These are phyloP conservation scores for Sherardia arvensis DNA, from an alignment of 257 asterid genomes.

Conservation along the genomic window DNA sequence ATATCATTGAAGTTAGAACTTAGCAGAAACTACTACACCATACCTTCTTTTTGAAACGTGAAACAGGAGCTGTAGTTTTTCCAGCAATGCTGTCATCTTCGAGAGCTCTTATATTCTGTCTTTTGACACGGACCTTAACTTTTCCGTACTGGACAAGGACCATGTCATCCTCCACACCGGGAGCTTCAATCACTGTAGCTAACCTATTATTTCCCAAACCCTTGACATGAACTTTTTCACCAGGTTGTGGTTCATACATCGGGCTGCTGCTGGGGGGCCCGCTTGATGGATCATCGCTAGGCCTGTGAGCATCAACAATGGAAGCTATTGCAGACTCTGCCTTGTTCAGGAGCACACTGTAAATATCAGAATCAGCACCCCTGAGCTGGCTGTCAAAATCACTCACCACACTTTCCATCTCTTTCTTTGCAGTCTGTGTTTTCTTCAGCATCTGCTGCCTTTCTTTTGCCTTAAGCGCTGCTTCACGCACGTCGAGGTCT, in stretches of 20 bases:
- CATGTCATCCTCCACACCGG: slow-evolving; percentile 51
- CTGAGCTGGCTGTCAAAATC: slow-evolving; percentile 61
- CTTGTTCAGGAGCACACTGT: slow-evolving; percentile 48
- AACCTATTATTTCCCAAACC: slow-evolving; percentile 60
- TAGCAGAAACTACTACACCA: not conserved
- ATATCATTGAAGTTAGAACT: not conserved
- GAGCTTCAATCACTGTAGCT: slow-evolving; percentile 79
- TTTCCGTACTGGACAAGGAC: slow-evolving; percentile 82
- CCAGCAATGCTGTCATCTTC: slow-evolving; percentile 20
- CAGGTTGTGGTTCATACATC: slow-evolving; percentile 44
- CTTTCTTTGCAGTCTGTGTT: slow-evolving; percentile 36
- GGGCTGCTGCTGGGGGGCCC: slow-evolving; percentile 22
- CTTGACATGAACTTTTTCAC: slow-evolving; percentile 58
- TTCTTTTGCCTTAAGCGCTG: slow-evolving; percentile 69
- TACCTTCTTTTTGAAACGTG: slow-evolving; percentile 45
- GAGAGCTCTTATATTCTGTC: slow-evolving; percentile 34
- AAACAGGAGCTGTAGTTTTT: slow-evolving; percentile 26
- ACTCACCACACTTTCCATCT: slow-evolving; percentile 48
- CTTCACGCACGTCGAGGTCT: slow-evolving; percentile 68
- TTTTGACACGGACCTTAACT: slow-evolving; percentile 48
- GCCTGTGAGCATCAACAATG: slow-evolving; percentile 52
- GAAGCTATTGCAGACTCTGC: slow-evolving; percentile 58
- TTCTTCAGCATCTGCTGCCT: slow-evolving; percentile 45
- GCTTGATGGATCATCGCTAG: slow-evolving; percentile 24
- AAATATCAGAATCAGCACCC: slow-evolving; percentile 28